Base-by-base conservation (phyloP, 768 basidiomycete species). In the Rubroboletus satanas region DNA sequence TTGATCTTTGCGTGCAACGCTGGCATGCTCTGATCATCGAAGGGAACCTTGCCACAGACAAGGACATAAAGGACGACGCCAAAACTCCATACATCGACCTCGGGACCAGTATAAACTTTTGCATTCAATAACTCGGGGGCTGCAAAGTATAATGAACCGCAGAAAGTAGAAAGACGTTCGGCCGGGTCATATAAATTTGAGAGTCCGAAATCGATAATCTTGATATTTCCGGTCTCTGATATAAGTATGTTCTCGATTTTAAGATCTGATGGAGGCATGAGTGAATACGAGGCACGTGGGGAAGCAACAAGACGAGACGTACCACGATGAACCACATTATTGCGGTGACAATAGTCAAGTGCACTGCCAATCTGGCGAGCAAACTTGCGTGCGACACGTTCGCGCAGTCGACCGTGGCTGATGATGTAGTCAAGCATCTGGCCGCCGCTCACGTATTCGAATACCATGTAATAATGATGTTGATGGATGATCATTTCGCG, bases 361-460 rank as follows among this genome's bases (percentile, higher is more conserved):
- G 97, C 97, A 63, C 88, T 91, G 35, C 92, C 95, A 58, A 99
- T 98, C 73, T 99, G 97, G 31, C 97, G 76, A 5, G 97, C 94
- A 73, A 99, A 99, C 77, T 98, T 98, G 62, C 97, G 79, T 21
- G 97, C 97, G 38, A 94, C 93, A 52, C 96, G 83, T 73, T 98
- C 97, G 44, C 97, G 81, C 55, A 98, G 81, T 33, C 97, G 82
- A 17, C 97, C 97, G 65, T 99, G 97, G 64, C 90, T 90, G 75
- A 99, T 99, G 75, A 99, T 98, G 71, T 96, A 99, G 80, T 99
- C 97, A 61, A 99, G 84, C 93, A 99, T 94, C 79, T 99, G 97
- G 0, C 97, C 97, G 32, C 97, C 97, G 63, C 94, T 96, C 73
- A 98, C 92, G 71, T 97, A 98, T 72, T 99, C 97, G 70, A 90